Percentiles rank a stretch among this genome's conserved stretches.
These are phyloP conservation scores for Fragaria iinumae DNA, from an alignment of 306 rosid genomes.

Conservation along the genomic window DNA sequence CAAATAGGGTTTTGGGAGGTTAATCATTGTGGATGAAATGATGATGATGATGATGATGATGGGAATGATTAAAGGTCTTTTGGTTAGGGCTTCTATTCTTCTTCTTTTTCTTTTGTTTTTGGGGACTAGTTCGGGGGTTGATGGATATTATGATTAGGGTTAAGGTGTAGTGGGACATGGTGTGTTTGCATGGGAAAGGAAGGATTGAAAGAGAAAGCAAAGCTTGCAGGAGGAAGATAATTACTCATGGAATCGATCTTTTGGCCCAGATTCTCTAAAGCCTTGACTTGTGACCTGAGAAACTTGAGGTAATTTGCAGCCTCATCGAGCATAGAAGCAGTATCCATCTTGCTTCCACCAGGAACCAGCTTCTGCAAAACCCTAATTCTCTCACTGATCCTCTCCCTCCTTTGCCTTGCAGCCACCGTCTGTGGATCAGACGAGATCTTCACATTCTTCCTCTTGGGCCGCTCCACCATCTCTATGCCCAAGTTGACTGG, in stretches of 20 bases:
- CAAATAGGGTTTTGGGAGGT: slow-evolving; percentile 32
- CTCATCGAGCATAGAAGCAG: slow-evolving; percentile 97
- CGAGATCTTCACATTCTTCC: slow-evolving; percentile 86
- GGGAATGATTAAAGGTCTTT: slow-evolving; percentile 37
- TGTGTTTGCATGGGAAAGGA: slow-evolving; percentile 71
- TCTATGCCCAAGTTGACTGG: slow-evolving; percentile 83
- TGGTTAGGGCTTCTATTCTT: slow-evolving; percentile 9
- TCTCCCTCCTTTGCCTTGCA: slow-evolving; percentile 92
- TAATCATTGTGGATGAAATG: slow-evolving; percentile 40
- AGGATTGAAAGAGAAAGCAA: slow-evolving; percentile 89
- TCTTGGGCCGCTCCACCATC: slow-evolving; percentile 60
- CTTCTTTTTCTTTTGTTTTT: slow-evolving; percentile 14
- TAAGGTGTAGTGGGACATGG: slow-evolving; percentile 36
- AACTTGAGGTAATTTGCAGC: slow-evolving; percentile 95
- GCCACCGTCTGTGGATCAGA: slow-evolving; percentile 95
- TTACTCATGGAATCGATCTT: slow-evolving; percentile 55
- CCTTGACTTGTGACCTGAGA: slow-evolving; percentile 76
- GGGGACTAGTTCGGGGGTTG: slow-evolving; percentile 26
- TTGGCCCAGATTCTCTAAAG: slow-evolving; percentile 68
- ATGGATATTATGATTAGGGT: slow-evolving; percentile 38
- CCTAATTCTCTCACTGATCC: slow-evolving; percentile 81
- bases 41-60: slow-evolving; percentile 7
- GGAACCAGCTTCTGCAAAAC: slow-evolving; percentile 88
- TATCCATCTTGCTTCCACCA: slow-evolving; percentile 97
- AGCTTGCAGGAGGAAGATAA: slow-evolving; percentile 43